phyloP scores from a whole-genome alignment of 176 grass and related monocot species.

The Bolboschoenus planiculmis region DNA sequence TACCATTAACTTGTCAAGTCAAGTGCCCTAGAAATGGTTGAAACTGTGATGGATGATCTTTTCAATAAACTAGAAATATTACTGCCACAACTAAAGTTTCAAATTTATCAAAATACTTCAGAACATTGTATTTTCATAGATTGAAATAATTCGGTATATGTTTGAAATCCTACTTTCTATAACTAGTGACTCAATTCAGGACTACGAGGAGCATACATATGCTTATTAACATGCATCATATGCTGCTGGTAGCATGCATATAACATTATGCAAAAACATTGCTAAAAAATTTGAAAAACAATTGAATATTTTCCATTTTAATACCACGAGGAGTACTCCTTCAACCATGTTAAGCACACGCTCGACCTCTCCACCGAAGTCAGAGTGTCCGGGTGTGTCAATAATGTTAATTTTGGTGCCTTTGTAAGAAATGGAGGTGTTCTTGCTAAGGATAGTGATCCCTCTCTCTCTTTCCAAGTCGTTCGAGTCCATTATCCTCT shows the following conservation, averaged over 20 bases:
- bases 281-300: neutral
- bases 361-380: constrained; percentile 96
- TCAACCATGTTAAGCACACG: constrained; percentile 98
- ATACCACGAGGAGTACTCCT: constrained; percentile 97
- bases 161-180: neutral
- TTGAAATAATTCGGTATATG: neutral
- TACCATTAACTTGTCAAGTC: neutral
- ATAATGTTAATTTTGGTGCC: constrained; percentile 98
- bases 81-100: neutral
- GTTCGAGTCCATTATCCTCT: constrained; percentile 99
- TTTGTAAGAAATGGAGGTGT: constrained; percentile 96
- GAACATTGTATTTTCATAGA: neutral
- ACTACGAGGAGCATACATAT: neutral
- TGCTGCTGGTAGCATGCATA: neutral
- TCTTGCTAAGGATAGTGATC: constrained; percentile 99
- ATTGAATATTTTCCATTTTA: constrained; percentile 20
- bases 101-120: neutral
- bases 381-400: constrained; percentile 95
- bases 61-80: neutral
- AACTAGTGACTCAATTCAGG: neutral
- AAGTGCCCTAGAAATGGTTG: neutral
- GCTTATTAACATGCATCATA: neutral
- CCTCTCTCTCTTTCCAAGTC: constrained; percentile 96
- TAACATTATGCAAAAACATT: neutral
- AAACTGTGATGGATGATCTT: neutral